These are phyloP conservation scores for Leccinum aurantiacum DNA, from an alignment of 768 basidiomycete species.

Conservation along the genomic window DNA sequence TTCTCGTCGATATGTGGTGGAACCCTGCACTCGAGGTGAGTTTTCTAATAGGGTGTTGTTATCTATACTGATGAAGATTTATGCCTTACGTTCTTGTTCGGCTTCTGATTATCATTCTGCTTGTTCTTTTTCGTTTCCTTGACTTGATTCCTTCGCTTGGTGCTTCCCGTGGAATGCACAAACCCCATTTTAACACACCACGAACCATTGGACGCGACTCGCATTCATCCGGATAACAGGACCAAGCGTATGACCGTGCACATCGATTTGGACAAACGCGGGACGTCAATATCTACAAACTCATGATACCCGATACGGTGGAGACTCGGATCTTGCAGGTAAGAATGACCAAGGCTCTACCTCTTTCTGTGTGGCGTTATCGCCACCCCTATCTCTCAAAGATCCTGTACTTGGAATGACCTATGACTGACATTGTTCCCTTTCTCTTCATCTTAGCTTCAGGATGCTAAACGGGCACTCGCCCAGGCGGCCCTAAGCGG, in stretches of 20 bases:
- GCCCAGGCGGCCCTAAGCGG: constrained; percentile 85
- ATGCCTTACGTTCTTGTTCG: constrained; percentile 1
- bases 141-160: background rate
- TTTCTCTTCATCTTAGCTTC: constrained; percentile 50
- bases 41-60: constrained; percentile 5
- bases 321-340: constrained; percentile 84
- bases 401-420: background rate
- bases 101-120: background rate
- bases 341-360: constrained; percentile 12
- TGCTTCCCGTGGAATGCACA: background rate
- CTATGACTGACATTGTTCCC: constrained; percentile 1
- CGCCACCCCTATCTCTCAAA: background rate
- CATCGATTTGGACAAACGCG: constrained; percentile 89
- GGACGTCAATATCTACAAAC: constrained; percentile 85
- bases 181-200: background rate
- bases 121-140: background rate
- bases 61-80: constrained; percentile 11
- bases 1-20: constrained; percentile 95
- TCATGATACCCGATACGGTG: constrained; percentile 83
- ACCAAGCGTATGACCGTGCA: constrained; percentile 91
- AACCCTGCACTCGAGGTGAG: constrained; percentile 81
- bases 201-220: background rate
- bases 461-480: constrained; percentile 86
- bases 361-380: background rate
- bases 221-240: constrained; percentile 39